Percentiles rank a stretch among this genome's conserved stretches.
Conservation (phyloP, 805 yeast genomes). For the Starmerella stigmatis region DNA sequence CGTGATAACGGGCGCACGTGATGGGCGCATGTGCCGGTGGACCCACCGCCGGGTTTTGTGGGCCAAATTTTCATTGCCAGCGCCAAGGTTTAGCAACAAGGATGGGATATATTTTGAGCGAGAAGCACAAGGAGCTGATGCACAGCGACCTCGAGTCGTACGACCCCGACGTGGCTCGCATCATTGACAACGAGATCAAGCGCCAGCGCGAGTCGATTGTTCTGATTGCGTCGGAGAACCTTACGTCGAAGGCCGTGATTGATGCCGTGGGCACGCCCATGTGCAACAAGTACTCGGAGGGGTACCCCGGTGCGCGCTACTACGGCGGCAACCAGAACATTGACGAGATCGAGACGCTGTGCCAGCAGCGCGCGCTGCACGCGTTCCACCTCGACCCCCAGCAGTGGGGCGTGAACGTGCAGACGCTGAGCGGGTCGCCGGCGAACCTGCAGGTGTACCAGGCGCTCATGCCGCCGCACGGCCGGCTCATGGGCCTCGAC, state of each 20-base stretch:
- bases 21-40: not conserved
- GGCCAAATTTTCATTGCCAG: not conserved
- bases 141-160: constrained; percentile 20
- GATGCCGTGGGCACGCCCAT: constrained; percentile 95
- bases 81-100: not conserved
- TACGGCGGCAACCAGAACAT: constrained; percentile 98
- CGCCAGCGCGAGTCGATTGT: constrained; percentile 93
- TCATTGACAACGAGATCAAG: constrained; percentile 56
- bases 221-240: constrained; percentile 92
- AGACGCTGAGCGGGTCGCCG: constrained; percentile 92
- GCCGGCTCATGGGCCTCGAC: constrained; percentile 95
- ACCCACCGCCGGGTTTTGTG: not conserved
- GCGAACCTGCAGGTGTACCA: constrained; percentile 95
- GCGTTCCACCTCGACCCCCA: constrained; percentile 73
- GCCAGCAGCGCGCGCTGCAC: constrained; percentile 88
- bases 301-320: constrained; percentile 98
- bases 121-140: constrained; percentile 28
- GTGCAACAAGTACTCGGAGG: constrained; percentile 98
- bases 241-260: constrained; percentile 90
- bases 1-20: not conserved
- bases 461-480: constrained; percentile 90
- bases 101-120: constrained; percentile 27
- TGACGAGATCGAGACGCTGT: constrained; percentile 82
- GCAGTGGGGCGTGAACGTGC: constrained; percentile 97
- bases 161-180: constrained; percentile 36